Evolutionary conservation across 371 early-diverging fungal genomes (phyloP).

Genomic region (Rhizopus arrhizus): DNA sequence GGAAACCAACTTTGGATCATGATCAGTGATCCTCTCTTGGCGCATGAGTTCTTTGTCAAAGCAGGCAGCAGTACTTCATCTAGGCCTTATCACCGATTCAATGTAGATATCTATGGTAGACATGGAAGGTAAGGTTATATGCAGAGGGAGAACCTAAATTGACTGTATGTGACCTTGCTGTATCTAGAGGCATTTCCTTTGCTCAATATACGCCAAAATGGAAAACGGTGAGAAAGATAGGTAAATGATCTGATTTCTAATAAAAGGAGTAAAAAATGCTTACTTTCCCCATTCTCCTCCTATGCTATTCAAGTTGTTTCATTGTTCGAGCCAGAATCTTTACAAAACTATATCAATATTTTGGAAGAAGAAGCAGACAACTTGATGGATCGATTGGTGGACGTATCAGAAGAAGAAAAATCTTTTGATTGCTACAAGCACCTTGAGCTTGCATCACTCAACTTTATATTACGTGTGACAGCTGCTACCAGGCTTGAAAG

Average conservation of each 20-base stretch:
- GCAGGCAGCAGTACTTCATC: slow-evolving; percentile 9
- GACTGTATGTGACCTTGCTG: background rate
- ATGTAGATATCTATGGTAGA: slow-evolving; percentile 13
- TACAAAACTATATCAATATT: background rate
- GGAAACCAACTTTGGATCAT: slow-evolving; percentile 17
- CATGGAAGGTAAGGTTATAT: slow-evolving; percentile 10
- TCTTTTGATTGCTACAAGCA: background rate
- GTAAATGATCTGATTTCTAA: background rate
- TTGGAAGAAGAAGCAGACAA: background rate
- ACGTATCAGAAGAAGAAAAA: background rate
- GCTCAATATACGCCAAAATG: background rate
- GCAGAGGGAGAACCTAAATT: background rate
- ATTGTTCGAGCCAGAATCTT: slow-evolving; percentile 6
- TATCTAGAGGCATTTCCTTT: background rate
- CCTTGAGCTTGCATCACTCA: too few species aligned
- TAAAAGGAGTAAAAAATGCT: too few species aligned
- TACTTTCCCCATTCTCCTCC: too few species aligned
- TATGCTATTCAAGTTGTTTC: slow-evolving; percentile 10
- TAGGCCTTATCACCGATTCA: slow-evolving; percentile 20
- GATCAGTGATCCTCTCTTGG: slow-evolving; percentile 16
- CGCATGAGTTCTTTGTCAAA: slow-evolving; percentile 23
- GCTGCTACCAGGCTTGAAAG: too few species aligned
- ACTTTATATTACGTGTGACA: too few species aligned
- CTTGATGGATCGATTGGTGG: background rate
- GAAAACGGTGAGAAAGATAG: background rate